Base-by-base conservation (phyloP, 1,284 basidiomycete species). In the Takashimella tepidaria region DNA sequence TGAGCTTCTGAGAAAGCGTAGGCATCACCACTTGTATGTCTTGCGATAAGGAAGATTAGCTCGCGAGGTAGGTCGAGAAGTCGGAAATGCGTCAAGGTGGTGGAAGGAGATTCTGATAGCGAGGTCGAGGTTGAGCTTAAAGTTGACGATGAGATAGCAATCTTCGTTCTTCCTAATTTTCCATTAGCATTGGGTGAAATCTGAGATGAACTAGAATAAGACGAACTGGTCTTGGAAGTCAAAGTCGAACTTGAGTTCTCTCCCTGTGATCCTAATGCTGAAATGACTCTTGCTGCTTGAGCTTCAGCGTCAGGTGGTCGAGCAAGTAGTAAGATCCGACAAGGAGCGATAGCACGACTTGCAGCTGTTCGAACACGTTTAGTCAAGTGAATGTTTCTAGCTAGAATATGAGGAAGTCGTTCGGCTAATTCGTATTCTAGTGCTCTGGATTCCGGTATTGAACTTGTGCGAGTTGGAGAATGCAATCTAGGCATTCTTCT, bases 61-160 rank as follows among this genome's bases (percentile, higher is more conserved):
- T 74, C 72, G 37, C 51, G 50, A 22, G 72, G 72, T 11, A 74
- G 60, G 6, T 70, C 67, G 42, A 74, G 53, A 6, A 74, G 44
- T 2, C 55, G 60, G 56, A 73, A 73, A 2, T 20, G 21, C n/a
- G n/a, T n/a, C n/a, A n/a, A n/a, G n/a, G n/a, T n/a, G n/a, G n/a
- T n/a, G n/a, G n/a, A n/a, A n/a, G n/a, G n/a, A n/a, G n/a, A n/a
- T n/a, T n/a, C n/a, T 23, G n/a, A 25, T 26, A 27, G 25, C 6
- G 31, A 37, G 31, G 31, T 8, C 16, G 31, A 37, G 31, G 31
- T 37, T 37, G 31, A 37, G 31, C 10, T 37, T 16, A 37, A 37
- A 8, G 31, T 37, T 37, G 31, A 16, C 16, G 8, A 8, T 8
- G 31, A 16, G 31, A 37, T 8, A 37, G 31, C 16, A 16, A 37